These are phyloP conservation scores for Rhizopus microsporus DNA, from an alignment of 371 early-diverging fungal genomes.

Conservation along the genomic window DNA sequence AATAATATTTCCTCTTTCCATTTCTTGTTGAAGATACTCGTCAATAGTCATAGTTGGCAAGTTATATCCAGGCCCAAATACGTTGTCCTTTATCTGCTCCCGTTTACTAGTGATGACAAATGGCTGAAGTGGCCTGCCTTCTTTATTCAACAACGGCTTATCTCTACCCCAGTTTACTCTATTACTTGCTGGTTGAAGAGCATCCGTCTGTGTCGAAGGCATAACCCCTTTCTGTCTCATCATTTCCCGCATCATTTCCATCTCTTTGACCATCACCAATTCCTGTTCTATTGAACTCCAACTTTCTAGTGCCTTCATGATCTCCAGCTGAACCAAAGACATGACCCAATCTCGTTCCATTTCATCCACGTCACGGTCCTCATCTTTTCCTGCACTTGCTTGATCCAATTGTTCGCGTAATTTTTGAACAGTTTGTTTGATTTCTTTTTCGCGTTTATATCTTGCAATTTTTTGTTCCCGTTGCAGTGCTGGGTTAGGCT, in stretches of 20 bases:
- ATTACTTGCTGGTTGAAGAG: constrained; percentile 5
- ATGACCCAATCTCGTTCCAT: constrained; percentile 66
- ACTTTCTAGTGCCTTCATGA: constrained; percentile 64
- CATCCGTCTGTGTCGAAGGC: background rate
- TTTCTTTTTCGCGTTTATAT: constrained; percentile 73
- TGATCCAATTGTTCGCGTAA: constrained; percentile 34
- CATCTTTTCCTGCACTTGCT: constrained; percentile 23
- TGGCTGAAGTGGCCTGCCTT: constrained; percentile 80
- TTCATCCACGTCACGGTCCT: constrained; percentile 63
- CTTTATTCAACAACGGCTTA: constrained; percentile 59
- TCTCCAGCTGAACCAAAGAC: constrained; percentile 60
- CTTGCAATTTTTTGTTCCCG: constrained; percentile 78
- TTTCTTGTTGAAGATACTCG: constrained; percentile 88
- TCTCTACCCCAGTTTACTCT: constrained; percentile 38
- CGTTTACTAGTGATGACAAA: constrained; percentile 87
- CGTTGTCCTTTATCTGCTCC: constrained; percentile 71
- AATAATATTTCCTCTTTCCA: constrained; percentile 86
- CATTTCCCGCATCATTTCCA: constrained; percentile 50
- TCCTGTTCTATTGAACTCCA: constrained; percentile 74
- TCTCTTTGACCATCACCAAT: constrained; percentile 67
- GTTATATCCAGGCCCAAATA: constrained; percentile 86
- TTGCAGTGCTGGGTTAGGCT: constrained; percentile 35
- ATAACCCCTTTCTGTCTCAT: constrained; percentile 29
- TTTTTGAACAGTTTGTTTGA: constrained; percentile 55
- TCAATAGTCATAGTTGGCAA: constrained; percentile 98